A percentile compares a stretch with the other conserved stretches of the same genome.
These are phyloP conservation scores for Ogataea trehaloabstinens DNA, from an alignment of 805 yeast species.

Conservation along the genomic window DNA sequence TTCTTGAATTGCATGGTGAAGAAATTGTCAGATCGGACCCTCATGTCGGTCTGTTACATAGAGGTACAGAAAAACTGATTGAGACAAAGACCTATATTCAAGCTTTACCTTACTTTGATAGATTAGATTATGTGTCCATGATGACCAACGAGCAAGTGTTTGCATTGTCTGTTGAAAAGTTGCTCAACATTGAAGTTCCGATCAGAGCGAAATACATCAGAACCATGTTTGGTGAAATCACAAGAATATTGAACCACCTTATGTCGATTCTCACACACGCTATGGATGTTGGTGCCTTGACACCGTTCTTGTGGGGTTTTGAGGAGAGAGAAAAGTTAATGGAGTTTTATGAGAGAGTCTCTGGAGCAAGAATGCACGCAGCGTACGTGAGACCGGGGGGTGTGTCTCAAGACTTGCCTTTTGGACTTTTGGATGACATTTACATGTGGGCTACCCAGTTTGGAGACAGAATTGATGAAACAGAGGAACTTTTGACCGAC, in stretches of 20 bases:
- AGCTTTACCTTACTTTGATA: conserved; percentile 85
- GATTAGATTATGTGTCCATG: conserved; percentile 82
- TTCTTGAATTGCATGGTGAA: conserved; percentile 84
- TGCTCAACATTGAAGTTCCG: conserved; percentile 81
- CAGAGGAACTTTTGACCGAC: conserved; percentile 84
- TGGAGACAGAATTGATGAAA: conserved; percentile 88
- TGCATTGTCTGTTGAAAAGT: conserved; percentile 79
- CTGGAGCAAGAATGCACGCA: conserved; percentile 86
- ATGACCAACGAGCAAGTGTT: conserved; percentile 90
- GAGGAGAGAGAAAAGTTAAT: conserved; percentile 90
- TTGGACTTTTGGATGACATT: conserved; percentile 82
- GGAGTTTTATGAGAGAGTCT: conserved; percentile 89
- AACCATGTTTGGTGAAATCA: conserved; percentile 82
- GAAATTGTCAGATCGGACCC: conserved; percentile 87
- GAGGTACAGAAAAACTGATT: conserved; percentile 88
- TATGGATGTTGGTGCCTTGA: conserved; percentile 92
- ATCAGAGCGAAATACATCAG: conserved; percentile 81
- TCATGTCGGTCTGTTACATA: conserved; percentile 81
- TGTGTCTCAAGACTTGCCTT: conserved; percentile 83
- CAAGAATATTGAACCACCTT: conserved; percentile 78
- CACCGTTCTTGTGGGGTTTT: conserved; percentile 92
- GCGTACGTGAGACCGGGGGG: conserved; percentile 93
- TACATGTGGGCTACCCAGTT: conserved; percentile 97
- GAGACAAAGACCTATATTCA: conserved; percentile 84
- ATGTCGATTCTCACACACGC: conserved; percentile 87